Conservation (phyloP, 129 eudicot genomes). For the Heracleum sosnowskyi region DNA sequence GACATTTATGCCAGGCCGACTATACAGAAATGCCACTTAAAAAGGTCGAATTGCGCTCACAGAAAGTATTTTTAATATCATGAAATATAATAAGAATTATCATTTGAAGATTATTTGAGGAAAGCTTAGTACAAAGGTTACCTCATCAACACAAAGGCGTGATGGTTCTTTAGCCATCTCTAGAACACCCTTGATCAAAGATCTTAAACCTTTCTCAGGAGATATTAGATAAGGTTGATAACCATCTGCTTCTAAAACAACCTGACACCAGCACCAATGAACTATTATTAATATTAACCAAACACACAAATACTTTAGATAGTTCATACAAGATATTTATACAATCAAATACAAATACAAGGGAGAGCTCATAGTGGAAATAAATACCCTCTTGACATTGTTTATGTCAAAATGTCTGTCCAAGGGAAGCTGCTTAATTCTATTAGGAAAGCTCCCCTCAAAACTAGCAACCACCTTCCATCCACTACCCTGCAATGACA, state of each 20-base stretch:
- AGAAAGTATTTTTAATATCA: not conserved
- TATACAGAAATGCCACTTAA: not conserved
- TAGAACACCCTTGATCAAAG: conserved; percentile 73
- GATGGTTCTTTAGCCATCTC: conserved; percentile 98
- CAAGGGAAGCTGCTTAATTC: conserved; percentile 94
- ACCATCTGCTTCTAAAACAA: conserved; percentile 99
- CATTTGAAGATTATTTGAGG: not conserved
- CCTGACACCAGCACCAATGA: conserved; percentile 38
- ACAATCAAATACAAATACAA: not conserved
- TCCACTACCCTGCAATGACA: conserved; percentile 67
- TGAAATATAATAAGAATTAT: not conserved
- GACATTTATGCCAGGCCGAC: not conserved
- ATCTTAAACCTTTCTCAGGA: conserved; percentile 98
- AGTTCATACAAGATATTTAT: not conserved
- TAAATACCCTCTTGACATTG: conserved; percentile 84
- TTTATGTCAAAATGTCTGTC: conserved; percentile 93
- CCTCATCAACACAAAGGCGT: conserved; percentile 99
- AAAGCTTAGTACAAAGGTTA: conserved; percentile 16
- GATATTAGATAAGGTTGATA: conserved; percentile 98
- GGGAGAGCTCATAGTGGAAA: not conserved
- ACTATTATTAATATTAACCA: not conserved
- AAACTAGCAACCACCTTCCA: conserved; percentile 98
- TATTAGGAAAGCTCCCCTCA: conserved; percentile 92
- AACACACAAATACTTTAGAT: not conserved
- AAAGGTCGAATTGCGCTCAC: no score